phyloP scores from a whole-genome alignment of 176 grass and related monocot species.

The Triticum monococcum region DNA sequence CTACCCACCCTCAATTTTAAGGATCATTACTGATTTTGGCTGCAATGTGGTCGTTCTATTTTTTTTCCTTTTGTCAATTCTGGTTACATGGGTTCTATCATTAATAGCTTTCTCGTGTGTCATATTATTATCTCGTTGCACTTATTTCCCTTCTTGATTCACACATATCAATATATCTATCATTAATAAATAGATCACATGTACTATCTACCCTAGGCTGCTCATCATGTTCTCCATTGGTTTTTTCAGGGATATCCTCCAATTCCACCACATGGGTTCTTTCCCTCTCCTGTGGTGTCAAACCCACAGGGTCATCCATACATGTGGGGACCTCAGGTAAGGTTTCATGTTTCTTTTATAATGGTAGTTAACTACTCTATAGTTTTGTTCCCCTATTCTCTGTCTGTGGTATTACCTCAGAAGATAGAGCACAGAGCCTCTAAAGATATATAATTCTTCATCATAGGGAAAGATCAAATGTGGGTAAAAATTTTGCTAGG shows the following conservation, averaged over 20 bases:
- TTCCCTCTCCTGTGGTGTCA: slow-evolving; percentile 61
- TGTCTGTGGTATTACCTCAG: slow-evolving; percentile 23
- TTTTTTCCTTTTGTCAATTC: neutral
- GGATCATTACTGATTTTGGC: neutral
- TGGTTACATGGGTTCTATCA: too few species aligned
- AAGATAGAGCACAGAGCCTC: neutral
- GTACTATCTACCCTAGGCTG: neutral
- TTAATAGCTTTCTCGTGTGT: neutral
- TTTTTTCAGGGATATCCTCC: slow-evolving; percentile 74
- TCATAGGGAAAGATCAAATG: neutral
- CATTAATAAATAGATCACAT: neutral
- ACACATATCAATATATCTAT: neutral
- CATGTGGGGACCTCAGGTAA: slow-evolving; percentile 96
- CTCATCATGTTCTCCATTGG: slow-evolving; percentile 5
- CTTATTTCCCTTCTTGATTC: neutral
- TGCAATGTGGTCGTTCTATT: neutral
- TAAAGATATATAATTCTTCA: neutral
- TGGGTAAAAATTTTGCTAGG: neutral
- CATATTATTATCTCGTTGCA: slow-evolving; percentile 6
- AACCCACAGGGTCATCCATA: slow-evolving; percentile 88
- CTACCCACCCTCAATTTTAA: neutral
- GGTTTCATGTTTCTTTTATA: neutral
- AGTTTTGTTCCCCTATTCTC: slow-evolving; percentile 17
- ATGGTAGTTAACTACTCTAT: neutral
- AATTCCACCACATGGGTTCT: slow-evolving; percentile 91